Conservation (phyloP, 148 eudicot genomes). For the Arbutus unedo region DNA sequence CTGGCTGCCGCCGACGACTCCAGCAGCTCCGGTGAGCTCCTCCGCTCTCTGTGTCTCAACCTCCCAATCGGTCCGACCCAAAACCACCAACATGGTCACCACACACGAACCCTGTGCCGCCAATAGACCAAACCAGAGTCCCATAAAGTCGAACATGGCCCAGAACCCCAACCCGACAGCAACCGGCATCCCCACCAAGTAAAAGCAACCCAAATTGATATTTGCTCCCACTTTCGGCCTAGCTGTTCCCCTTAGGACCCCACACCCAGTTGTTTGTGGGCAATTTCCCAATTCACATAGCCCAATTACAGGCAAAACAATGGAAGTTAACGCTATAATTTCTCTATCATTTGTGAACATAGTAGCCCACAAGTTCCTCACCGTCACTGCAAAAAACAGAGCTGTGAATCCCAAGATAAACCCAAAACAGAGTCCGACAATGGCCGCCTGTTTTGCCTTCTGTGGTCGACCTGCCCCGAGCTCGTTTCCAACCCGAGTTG, state of each 20-base stretch:
- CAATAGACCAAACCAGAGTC: conserved; percentile 45
- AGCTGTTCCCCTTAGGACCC: conserved; percentile 72
- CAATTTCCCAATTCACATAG: conserved; percentile 83
- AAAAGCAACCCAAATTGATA: conserved; percentile 69
- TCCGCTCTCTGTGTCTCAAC: conserved; percentile 44
- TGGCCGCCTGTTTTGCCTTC: conserved; percentile 57
- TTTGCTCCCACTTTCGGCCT: conserved; percentile 73
- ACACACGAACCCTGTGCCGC: conserved; percentile 43
- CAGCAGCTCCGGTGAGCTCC: conserved; percentile 35
- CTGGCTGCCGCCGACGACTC: conserved; percentile 8
- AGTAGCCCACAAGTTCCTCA: conserved; percentile 55
- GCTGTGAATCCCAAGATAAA: conserved; percentile 53
- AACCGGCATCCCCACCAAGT: conserved; percentile 80
- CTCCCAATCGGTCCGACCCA: conserved; percentile 61
- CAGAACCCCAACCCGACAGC: conserved; percentile 40
- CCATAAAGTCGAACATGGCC: conserved; percentile 25
- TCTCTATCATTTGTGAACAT: conserved; percentile 57
- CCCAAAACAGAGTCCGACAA: conserved; percentile 50
- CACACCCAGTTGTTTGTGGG: conserved; percentile 84
- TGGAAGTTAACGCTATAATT: conserved; percentile 41
- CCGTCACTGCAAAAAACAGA: conserved; percentile 36
- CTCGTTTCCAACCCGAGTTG: conserved; percentile 73
- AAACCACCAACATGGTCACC: conserved; percentile 40
- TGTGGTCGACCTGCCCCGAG: conserved; percentile 53
- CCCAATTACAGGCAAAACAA: conserved; percentile 72